Percentiles rank a stretch among this genome's conserved stretches.
Evolutionary conservation across 2,329 filamentous ascomycete species (phyloP).

Genomic region (Colletotrichum endophyticum): DNA sequence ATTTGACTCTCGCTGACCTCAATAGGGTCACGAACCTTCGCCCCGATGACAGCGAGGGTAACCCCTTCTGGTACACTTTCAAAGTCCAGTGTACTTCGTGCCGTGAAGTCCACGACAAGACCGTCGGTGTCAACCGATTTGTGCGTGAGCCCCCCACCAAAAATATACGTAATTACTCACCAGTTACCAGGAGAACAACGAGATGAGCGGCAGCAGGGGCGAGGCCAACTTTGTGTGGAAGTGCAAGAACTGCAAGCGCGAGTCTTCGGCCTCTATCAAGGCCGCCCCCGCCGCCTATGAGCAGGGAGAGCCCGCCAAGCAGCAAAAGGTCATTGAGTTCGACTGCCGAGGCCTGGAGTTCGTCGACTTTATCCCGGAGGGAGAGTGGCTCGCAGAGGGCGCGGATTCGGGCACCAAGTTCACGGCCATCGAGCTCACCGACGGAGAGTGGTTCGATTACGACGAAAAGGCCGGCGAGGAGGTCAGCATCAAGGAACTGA

Average conservation of each 20-base stretch:
- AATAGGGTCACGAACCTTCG: slow-evolving; percentile 86
- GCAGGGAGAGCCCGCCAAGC: slow-evolving; percentile 73
- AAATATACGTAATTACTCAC: neutral
- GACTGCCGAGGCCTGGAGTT: slow-evolving; percentile 96
- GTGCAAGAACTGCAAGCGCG: slow-evolving; percentile 97
- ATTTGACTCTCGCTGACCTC: neutral
- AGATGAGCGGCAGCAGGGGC: slow-evolving; percentile 90
- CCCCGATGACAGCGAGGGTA: slow-evolving; percentile 80
- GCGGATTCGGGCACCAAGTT: slow-evolving; percentile 84
- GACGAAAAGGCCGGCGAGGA: slow-evolving; percentile 93
- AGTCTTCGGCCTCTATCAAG: slow-evolving; percentile 86
- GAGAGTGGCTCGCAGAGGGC: slow-evolving; percentile 88
- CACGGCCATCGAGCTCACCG: slow-evolving; percentile 77
- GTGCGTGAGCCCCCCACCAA: slow-evolving; percentile 55
- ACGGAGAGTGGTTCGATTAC: slow-evolving; percentile 98
- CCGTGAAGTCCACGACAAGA: slow-evolving; percentile 86
- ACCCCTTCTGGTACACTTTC: slow-evolving; percentile 96
- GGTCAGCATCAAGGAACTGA: slow-evolving; percentile 88
- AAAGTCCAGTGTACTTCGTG: slow-evolving; percentile 98
- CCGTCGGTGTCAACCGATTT: slow-evolving; percentile 85
- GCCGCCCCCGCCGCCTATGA: slow-evolving; percentile 74
- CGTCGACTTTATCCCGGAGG: slow-evolving; percentile 89
- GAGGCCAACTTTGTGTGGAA: slow-evolving; percentile 99
- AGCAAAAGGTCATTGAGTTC: slow-evolving; percentile 83
- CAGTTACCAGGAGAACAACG: slow-evolving; percentile 75